Conservation (phyloP, 306 rosid species). For the Glycyrrhiza uralensis region DNA sequence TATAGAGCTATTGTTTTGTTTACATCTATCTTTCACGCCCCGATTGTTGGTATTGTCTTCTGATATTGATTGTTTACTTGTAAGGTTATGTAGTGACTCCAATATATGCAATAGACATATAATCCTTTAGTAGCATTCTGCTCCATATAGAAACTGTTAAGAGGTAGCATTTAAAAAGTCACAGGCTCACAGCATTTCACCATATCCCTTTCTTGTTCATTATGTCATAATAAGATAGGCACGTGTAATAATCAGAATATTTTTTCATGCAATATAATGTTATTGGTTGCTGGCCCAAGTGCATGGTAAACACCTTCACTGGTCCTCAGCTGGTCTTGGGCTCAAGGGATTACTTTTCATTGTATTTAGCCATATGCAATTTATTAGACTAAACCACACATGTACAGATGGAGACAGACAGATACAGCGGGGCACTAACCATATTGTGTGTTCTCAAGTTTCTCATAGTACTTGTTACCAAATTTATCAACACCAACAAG, state of each 20-base stretch:
- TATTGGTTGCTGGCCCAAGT: not conserved
- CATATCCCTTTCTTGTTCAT: not conserved
- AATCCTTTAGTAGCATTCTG: not conserved
- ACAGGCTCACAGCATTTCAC: not conserved
- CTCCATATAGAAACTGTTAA: not conserved
- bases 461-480: slow-evolving; percentile 93
- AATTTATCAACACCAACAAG: slow-evolving; percentile 90
- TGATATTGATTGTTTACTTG: not conserved
- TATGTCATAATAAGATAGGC: slow-evolving; percentile 3
- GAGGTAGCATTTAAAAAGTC: not conserved
- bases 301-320: not conserved
- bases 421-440: slow-evolving; percentile 48
- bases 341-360: not conserved
- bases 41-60: not conserved
- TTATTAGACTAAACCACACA: not conserved
- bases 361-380: not conserved
- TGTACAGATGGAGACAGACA: not conserved
- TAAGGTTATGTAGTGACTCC: not conserved
- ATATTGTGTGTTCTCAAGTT: slow-evolving; percentile 48
- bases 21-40: not conserved
- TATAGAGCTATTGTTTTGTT: not conserved
- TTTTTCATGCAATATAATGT: too few species aligned
- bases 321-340: not conserved
- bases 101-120: not conserved
- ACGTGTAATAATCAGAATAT: not conserved